These are phyloP conservation scores for Wickerhamiella cacticola DNA, from an alignment of 805 yeast species.

Conservation along the genomic window DNA sequence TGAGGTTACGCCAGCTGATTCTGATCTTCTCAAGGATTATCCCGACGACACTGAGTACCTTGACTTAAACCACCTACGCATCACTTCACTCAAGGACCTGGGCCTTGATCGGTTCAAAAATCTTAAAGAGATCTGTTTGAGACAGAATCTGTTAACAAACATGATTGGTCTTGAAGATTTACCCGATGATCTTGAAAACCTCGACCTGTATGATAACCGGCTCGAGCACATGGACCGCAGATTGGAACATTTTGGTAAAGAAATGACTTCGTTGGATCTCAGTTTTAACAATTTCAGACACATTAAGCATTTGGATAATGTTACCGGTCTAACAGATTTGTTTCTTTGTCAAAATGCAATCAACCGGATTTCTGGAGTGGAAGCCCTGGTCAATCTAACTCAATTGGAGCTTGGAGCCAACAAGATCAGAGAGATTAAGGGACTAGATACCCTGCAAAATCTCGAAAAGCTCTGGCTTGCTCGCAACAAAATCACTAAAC, in stretches of 20 bases:
- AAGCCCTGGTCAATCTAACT: conserved; percentile 41
- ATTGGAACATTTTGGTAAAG: conserved; percentile 43
- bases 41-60: conserved; percentile 40
- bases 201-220: conserved; percentile 87
- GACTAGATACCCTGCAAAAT: conserved; percentile 41
- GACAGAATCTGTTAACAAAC: conserved; percentile 75
- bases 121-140: conserved; percentile 51
- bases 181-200: conserved; percentile 49
- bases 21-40: conserved; percentile 39
- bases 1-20: conserved; percentile 46
- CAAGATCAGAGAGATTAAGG: conserved; percentile 43
- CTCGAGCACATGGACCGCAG: conserved; percentile 66
- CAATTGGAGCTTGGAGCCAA: conserved; percentile 90
- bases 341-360: conserved; percentile 87
- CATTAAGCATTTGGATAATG: conserved; percentile 60
- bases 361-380: conserved; percentile 53
- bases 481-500: conserved; percentile 56
- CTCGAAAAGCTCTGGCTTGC: conserved; percentile 85
- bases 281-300: conserved; percentile 83
- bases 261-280: conserved; percentile 48
- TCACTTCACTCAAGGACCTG: conserved; percentile 38
- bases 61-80: conserved; percentile 48
- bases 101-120: conserved; percentile 38
- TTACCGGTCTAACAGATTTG: conserved; percentile 51
- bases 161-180: conserved; percentile 56